Evolutionary conservation across 345 rosid genomes (phyloP).

Genomic region (Erysimum cheiranthoides): DNA sequence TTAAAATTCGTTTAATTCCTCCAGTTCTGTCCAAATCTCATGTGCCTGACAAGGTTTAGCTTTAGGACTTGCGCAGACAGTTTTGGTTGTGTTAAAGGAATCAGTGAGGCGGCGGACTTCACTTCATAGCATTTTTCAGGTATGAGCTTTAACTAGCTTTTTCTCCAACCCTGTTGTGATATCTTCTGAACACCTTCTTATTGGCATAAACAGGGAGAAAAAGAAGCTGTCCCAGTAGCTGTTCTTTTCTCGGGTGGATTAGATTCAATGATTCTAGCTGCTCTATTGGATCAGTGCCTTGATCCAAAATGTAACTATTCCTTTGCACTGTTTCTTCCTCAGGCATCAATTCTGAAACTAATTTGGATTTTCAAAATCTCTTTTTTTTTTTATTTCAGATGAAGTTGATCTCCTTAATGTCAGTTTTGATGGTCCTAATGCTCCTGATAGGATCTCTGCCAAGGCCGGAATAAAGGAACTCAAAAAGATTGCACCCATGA

Average conservation of each 20-base stretch:
- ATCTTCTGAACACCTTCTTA: background rate
- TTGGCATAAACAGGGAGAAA: constrained; percentile 53
- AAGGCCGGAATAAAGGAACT: constrained; percentile 78
- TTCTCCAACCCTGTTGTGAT: background rate
- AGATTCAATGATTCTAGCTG: constrained; percentile 97
- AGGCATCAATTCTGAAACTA: constrained; percentile 7
- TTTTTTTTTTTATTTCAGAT: constrained; percentile 49
- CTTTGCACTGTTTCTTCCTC: background rate
- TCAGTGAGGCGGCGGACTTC: constrained; percentile 75
- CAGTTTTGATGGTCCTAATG: constrained; percentile 86
- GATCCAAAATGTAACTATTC: constrained; percentile 66
- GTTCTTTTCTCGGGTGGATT: constrained; percentile 96
- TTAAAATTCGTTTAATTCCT: background rate
- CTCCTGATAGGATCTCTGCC: constrained; percentile 95
- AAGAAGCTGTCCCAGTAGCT: constrained; percentile 71
- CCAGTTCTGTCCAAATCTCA: constrained; percentile 1
- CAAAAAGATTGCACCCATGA: constrained; percentile 64
- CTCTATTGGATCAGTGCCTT: constrained; percentile 76
- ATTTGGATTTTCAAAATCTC: constrained; percentile 14
- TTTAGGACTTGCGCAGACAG: constrained; percentile 57
- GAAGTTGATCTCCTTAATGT: constrained; percentile 90
- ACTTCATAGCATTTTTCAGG: constrained; percentile 64
- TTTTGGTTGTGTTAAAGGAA: constrained; percentile 64
- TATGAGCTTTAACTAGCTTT: constrained; percentile 28
- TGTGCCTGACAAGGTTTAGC: constrained; percentile 41